These are phyloP conservation scores for Neofusicoccum parvum DNA, from an alignment of 2,329 filamentous ascomycete species.

Conservation along the genomic window DNA sequence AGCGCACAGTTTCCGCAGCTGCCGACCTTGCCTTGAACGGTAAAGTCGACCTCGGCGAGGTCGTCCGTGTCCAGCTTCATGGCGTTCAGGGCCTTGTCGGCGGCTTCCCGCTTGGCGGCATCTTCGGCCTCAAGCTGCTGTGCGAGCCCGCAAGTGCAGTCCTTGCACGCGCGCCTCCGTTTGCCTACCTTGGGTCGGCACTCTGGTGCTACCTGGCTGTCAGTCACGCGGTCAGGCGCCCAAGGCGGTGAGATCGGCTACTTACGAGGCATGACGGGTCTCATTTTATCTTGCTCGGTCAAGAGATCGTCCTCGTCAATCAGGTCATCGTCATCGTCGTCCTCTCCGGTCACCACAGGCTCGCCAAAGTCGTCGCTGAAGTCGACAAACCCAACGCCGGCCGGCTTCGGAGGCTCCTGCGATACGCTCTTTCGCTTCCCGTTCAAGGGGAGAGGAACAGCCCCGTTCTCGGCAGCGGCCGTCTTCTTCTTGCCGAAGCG, in stretches of 20 bases:
- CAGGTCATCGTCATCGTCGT: constrained; percentile 64
- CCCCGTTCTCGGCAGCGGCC: constrained; percentile 38
- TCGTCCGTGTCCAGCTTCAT: constrained; percentile 77
- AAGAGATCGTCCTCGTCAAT: constrained; percentile 90
- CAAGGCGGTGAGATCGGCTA: constrained; percentile 29
- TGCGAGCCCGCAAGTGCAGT: constrained; percentile 93
- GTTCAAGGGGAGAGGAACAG: constrained; percentile 34
- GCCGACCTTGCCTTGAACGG: constrained; percentile 93
- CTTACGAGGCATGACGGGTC: constrained; percentile 79
- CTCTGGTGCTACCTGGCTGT: constrained; percentile 65
- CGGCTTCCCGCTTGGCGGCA: constrained; percentile 63
- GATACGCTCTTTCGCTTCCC: constrained; percentile 44
- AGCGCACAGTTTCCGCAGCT: constrained; percentile 93
- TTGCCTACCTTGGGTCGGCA: constrained; percentile 87
- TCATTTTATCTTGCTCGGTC: constrained; percentile 79
- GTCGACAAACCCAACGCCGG: constrained; percentile 69
- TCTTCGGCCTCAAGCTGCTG: constrained; percentile 87
- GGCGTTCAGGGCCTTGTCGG: constrained; percentile 65
- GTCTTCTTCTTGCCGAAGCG: constrained; percentile 66
- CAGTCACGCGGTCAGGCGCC: not conserved
- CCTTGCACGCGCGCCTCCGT: constrained; percentile 91
- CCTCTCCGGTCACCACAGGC: constrained; percentile 55
- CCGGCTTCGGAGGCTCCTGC: constrained; percentile 46
- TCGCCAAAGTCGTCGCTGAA: constrained; percentile 65
- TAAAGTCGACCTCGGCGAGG: constrained; percentile 90